These are phyloP conservation scores for Lanmaoa pseudosensibilis DNA, from an alignment of 768 basidiomycete genomes.

Conservation along the genomic window DNA sequence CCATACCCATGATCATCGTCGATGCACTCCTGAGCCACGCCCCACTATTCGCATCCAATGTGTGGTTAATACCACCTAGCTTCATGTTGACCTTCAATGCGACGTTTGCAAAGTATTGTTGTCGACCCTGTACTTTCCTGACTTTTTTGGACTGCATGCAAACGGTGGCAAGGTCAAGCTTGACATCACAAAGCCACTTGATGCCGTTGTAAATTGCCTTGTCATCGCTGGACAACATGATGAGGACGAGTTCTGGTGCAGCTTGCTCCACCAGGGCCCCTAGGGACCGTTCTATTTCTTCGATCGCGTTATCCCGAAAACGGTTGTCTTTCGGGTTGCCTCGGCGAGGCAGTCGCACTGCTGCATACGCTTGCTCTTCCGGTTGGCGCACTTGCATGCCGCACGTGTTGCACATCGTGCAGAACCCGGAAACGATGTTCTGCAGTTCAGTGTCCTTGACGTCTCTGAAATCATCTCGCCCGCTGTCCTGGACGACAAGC, in stretches of 20 bases:
- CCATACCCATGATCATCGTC: conserved; percentile 59
- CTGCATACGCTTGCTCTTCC: conserved; percentile 29
- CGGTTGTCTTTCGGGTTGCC: conserved; percentile 39
- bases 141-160: conserved; percentile 74
- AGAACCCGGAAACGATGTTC: conserved; percentile 48
- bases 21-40: conserved; percentile 40
- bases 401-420: conserved; percentile 57
- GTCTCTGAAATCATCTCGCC: conserved; percentile 53
- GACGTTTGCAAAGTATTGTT: conserved; percentile 55
- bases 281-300: conserved; percentile 12
- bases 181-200: conserved; percentile 50
- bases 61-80: conserved; percentile 54
- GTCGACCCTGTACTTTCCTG: conserved; percentile 46
- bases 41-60: conserved; percentile 39
- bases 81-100: conserved; percentile 59
- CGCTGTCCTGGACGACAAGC: conserved; percentile 60
- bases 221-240: conserved; percentile 50
- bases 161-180: conserved; percentile 55
- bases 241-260: conserved; percentile 34
- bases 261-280: background rate
- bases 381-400: conserved; percentile 53
- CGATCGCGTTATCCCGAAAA: conserved; percentile 50
- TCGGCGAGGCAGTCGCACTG: conserved; percentile 48
- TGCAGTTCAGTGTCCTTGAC: conserved; percentile 49
- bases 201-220: conserved; percentile 49